Evolutionary conservation across 495 filamentous ascomycete genomes (phyloP).

Genomic region (Podospora comata): DNA sequence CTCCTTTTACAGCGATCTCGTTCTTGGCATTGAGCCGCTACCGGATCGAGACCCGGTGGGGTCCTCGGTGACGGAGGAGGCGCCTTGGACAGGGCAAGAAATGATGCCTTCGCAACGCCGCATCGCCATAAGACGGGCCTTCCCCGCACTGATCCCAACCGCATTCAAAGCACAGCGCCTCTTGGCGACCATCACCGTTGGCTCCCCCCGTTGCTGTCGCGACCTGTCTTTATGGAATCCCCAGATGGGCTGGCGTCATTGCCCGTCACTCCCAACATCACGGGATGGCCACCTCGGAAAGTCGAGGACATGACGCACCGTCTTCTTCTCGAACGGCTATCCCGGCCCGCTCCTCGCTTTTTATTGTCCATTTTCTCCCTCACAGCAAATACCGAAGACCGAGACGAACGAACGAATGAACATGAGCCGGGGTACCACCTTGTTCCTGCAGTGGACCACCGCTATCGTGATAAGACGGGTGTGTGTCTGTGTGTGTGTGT

Average conservation of each 20-base stretch:
- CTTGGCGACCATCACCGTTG: slow-evolving; percentile 6
- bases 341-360: neutral
- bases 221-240: slow-evolving; percentile 1
- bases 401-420: neutral
- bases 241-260: neutral
- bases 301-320: neutral
- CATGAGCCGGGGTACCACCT: neutral
- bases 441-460: neutral
- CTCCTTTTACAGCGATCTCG: slow-evolving; percentile 7
- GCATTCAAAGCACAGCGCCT: neutral
- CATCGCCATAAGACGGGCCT: slow-evolving; percentile 7
- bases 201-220: neutral
- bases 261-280: neutral
- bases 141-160: slow-evolving; percentile 12
- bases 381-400: neutral
- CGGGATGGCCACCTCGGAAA: neutral
- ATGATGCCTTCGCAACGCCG: slow-evolving; percentile 14
- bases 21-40: slow-evolving; percentile 10
- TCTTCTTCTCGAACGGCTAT: neutral
- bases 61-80: slow-evolving; percentile 17
- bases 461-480: neutral
- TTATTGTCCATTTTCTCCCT: neutral
- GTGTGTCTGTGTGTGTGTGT: no score
- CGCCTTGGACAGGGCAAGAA: slow-evolving; percentile 2
- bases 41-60: slow-evolving; percentile 13